These are phyloP conservation scores for Pisolithus tinctorius DNA, from an alignment of 768 basidiomycete species.

Conservation along the genomic window DNA sequence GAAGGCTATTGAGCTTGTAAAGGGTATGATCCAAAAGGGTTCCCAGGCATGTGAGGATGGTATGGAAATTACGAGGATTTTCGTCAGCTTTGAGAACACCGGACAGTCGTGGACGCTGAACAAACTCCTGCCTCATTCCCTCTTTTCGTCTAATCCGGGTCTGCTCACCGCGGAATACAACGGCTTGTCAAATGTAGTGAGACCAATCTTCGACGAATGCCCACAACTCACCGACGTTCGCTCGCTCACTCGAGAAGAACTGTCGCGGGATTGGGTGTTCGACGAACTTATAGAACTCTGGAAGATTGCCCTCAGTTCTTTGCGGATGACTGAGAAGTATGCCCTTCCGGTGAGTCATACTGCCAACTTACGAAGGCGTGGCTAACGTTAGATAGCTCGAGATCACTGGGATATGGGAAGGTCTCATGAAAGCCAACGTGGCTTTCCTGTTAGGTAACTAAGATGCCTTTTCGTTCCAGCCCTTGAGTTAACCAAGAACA, in stretches of 20 bases:
- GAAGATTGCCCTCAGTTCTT: slow-evolving; percentile 37
- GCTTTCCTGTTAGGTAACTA: slow-evolving; percentile 38
- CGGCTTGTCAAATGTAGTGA: slow-evolving; percentile 40
- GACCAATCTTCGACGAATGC: slow-evolving; percentile 48
- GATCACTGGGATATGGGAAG: slow-evolving; percentile 50
- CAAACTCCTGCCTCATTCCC: slow-evolving; percentile 42
- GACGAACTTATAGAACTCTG: slow-evolving; percentile 47
- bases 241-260: slow-evolving; percentile 50
- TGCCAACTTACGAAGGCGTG: background rate
- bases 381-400: slow-evolving; percentile 30
- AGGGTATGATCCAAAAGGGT: slow-evolving; percentile 50
- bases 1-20: slow-evolving; percentile 44
- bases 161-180: slow-evolving; percentile 48
- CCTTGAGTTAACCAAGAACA: slow-evolving; percentile 5
- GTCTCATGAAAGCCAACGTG: slow-evolving; percentile 46
- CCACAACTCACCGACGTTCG: slow-evolving; percentile 49
- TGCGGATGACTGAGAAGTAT: slow-evolving; percentile 41
- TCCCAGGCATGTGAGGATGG: slow-evolving; percentile 48
- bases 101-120: slow-evolving; percentile 38
- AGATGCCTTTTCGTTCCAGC: background rate
- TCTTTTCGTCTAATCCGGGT: slow-evolving; percentile 54
- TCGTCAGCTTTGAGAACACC: slow-evolving; percentile 30
- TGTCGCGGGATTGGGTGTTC: slow-evolving; percentile 47
- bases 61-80: slow-evolving; percentile 40
- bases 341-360: slow-evolving; percentile 44